Conservation (phyloP, 2,329 filamentous ascomycete species). For the Penicillium sclerotiorum region DNA sequence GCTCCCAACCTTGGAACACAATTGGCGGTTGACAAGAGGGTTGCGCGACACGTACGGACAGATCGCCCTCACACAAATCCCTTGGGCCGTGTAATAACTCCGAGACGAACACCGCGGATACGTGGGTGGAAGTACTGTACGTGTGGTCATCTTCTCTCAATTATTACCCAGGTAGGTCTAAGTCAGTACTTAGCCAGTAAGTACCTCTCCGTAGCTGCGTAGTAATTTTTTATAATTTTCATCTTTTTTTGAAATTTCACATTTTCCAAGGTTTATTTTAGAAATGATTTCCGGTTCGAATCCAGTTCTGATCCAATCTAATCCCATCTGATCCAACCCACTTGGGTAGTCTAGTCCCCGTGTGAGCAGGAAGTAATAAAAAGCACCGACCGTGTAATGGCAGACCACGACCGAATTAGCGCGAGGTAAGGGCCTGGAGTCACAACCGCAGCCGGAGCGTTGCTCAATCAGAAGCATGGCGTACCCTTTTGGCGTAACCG, state of each 20-base stretch:
- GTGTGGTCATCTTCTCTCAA: not conserved
- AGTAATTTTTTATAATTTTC: not conserved
- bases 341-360: not conserved
- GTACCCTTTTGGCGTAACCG: constrained; percentile 20
- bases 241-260: too few species aligned
- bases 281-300: not conserved
- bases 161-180: not conserved
- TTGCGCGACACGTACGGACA: constrained; percentile 2
- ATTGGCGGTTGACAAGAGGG: not conserved
- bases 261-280: too few species aligned
- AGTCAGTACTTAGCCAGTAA: too few species aligned
- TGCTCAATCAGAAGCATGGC: constrained; percentile 23
- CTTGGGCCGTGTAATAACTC: constrained; percentile 10
- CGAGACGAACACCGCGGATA: constrained; percentile 4
- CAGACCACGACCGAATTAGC: constrained; percentile 10
- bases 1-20: not conserved
- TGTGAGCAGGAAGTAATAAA: not conserved
- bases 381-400: constrained; percentile 4
- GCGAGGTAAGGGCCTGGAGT: constrained; percentile 18
- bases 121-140: not conserved
- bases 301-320: not conserved
- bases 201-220: too few species aligned
- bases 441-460: constrained; percentile 9
- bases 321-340: too few species aligned
- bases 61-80: constrained; percentile 6